Evolutionary conservation across 805 yeast species (phyloP).

Genomic region (Myxozyma monticola): DNA sequence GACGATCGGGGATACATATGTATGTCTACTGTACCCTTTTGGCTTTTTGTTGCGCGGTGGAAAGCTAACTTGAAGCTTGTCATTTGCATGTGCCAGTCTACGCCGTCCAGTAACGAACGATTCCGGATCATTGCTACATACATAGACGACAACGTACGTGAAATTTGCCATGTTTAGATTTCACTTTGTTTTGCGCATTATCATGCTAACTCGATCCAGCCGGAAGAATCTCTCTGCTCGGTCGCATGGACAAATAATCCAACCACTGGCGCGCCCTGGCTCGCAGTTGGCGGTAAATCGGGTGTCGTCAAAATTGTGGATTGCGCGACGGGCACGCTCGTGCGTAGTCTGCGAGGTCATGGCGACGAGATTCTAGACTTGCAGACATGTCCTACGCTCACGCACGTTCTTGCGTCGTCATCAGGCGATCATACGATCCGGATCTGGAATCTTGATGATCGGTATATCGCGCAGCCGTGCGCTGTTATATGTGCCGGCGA

Average conservation of each 20-base stretch:
- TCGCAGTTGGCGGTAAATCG: conserved; percentile 28
- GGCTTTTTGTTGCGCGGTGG: conserved; percentile 1
- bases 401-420: conserved; percentile 61
- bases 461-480: conserved; percentile 18
- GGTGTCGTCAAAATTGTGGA: conserved; percentile 25
- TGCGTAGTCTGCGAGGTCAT: conserved; percentile 20
- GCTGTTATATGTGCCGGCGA: conserved; percentile 28
- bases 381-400: conserved; percentile 15
- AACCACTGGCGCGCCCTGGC: conserved; percentile 18
- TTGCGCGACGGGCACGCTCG: conserved; percentile 21
- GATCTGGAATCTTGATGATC: conserved; percentile 54
- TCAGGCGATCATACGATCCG: conserved; percentile 82
- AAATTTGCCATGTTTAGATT: background rate
- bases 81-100: no score
- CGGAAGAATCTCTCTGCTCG: conserved; percentile 26
- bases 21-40: background rate
- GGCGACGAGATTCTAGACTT: conserved; percentile 29
- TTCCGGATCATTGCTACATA: conserved; percentile 17
- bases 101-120: background rate
- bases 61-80: no score
- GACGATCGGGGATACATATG: conserved; percentile 21
- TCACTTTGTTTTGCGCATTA: no score
- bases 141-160: conserved; percentile 18
- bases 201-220: conserved; percentile 3
- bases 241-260: conserved; percentile 20